These are phyloP conservation scores for Fusarium musae DNA, from an alignment of 2,329 filamentous ascomycete genomes.

Conservation along the genomic window DNA sequence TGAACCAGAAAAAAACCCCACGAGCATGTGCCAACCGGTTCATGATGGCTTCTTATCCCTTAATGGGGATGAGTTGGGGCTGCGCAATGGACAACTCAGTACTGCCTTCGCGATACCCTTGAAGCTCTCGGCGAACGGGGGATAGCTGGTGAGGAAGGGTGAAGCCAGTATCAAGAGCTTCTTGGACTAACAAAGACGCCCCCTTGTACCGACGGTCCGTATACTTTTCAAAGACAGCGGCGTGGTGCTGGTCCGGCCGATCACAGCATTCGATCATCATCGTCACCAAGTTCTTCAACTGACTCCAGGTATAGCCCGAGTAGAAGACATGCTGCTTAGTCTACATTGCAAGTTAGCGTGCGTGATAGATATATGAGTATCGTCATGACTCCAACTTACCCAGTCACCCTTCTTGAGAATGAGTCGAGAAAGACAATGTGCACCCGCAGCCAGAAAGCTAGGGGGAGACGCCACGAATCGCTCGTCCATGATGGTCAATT, in stretches of 20 bases:
- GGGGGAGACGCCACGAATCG: constrained; percentile 92
- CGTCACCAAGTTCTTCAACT: constrained; percentile 80
- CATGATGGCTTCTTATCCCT: constrained; percentile 40
- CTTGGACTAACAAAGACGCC: constrained; percentile 82
- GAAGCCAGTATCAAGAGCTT: constrained; percentile 73
- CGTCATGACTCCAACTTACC: constrained; percentile 67
- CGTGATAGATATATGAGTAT: background rate
- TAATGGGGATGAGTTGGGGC: constrained; percentile 47
- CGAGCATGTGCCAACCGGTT: constrained; percentile 3
- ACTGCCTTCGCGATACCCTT: constrained; percentile 35
- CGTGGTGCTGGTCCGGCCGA: constrained; percentile 81
- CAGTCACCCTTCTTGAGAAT: constrained; percentile 93
- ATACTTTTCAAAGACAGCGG: constrained; percentile 92
- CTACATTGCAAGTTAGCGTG: constrained; percentile 61
- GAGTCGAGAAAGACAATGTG: constrained; percentile 89
- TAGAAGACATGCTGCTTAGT: constrained; percentile 87
- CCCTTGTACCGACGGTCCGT: constrained; percentile 87
- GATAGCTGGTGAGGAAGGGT: constrained; percentile 55
- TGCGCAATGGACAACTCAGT: constrained; percentile 44
- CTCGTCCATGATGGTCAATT: constrained; percentile 97
- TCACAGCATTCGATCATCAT: constrained; percentile 91
- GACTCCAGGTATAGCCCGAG: constrained; percentile 89
- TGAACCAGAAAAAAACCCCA: constrained; percentile 1
- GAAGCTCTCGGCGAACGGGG: constrained; percentile 51
- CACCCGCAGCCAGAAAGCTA: constrained; percentile 89